A percentile compares a stretch with the other conserved stretches of the same genome.
These are phyloP conservation scores for Domatiomyces globalis DNA, from an alignment of 2,329 filamentous ascomycete species.

Conservation along the genomic window DNA sequence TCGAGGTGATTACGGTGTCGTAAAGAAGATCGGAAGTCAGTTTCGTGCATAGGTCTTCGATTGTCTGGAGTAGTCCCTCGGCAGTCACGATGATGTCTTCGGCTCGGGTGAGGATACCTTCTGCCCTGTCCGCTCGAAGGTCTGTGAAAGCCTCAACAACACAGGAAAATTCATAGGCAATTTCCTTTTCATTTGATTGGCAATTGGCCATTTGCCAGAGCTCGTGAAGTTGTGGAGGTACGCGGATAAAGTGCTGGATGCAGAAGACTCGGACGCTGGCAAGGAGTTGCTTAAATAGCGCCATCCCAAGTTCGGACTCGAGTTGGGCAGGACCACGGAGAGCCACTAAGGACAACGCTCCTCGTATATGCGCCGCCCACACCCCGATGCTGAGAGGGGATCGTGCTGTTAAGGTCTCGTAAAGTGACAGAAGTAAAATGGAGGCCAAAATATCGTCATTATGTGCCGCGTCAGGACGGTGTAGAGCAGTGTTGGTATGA, in stretches of 20 bases:
- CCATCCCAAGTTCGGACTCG: not conserved
- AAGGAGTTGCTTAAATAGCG: slow-evolving; percentile 2
- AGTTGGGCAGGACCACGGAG: not conserved
- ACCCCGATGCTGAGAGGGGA: not conserved
- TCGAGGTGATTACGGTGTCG: slow-evolving; percentile 3
- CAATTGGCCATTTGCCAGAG: not conserved
- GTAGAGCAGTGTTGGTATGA: slow-evolving; percentile 5
- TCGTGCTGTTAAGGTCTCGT: slow-evolving; percentile 4
- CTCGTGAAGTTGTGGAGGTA: not conserved
- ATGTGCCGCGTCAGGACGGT: not conserved
- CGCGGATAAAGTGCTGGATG: slow-evolving; percentile 1
- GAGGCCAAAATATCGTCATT: slow-evolving; percentile 3
- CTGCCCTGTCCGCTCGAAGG: slow-evolving; percentile 1
- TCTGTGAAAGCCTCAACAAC: slow-evolving; percentile 5
- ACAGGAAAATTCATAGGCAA: not conserved
- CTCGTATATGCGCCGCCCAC: slow-evolving; percentile 1
- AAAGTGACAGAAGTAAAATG: slow-evolving; percentile 6
- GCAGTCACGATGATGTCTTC: slow-evolving; percentile 3
- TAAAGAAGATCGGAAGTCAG: slow-evolving; percentile 9
- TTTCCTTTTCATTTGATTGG: not conserved
- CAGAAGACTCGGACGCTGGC: slow-evolving; percentile 1
- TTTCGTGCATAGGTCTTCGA: not conserved
- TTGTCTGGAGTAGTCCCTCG: not conserved
- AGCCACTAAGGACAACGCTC: slow-evolving; percentile 3
- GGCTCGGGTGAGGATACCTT: slow-evolving; percentile 2